These are phyloP conservation scores for Juncus inflexus DNA, from an alignment of 176 grass and related monocot species.

Conservation along the genomic window DNA sequence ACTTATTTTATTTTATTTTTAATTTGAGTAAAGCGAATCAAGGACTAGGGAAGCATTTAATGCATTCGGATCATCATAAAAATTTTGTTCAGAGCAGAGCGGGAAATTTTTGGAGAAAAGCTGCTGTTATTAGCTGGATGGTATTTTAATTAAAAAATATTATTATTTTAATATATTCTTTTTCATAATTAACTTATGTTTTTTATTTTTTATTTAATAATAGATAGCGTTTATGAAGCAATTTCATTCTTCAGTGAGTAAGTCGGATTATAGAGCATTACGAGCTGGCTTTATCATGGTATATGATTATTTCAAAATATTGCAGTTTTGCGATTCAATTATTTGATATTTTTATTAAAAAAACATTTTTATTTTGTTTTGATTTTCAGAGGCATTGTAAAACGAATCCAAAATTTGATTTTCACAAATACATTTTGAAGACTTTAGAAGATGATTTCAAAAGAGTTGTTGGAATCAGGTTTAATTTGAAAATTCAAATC, in stretches of 20 bases:
- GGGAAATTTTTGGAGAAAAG: conserved; percentile 46
- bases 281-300: conserved; percentile 79
- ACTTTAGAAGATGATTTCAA: conserved; percentile 85
- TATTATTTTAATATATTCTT: conserved; percentile 24
- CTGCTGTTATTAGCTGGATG: conserved; percentile 72
- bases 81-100: conserved; percentile 34
- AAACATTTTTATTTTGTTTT: conserved; percentile 17
- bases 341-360: conserved; percentile 1
- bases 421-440: conserved; percentile 66
- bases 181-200: conserved; percentile 15
- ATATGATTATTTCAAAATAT: conserved; percentile 19
- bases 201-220: conserved; percentile 29
- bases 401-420: conserved; percentile 35
- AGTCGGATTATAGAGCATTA: conserved; percentile 76
- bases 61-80: conserved; percentile 17
- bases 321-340: conserved; percentile 14
- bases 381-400: conserved; percentile 45
- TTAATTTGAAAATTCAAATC: conserved; percentile 28
- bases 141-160: conserved; percentile 35
- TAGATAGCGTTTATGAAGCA: conserved; percentile 81
- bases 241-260: conserved; percentile 75
- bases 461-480: conserved; percentile 84
- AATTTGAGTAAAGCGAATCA: conserved; percentile 22
- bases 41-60: neutral
- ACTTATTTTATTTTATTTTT: conserved; percentile 2